Conservation (phyloP, 495 filamentous ascomycete genomes). For the Staphylotrichum tortipilum region DNA sequence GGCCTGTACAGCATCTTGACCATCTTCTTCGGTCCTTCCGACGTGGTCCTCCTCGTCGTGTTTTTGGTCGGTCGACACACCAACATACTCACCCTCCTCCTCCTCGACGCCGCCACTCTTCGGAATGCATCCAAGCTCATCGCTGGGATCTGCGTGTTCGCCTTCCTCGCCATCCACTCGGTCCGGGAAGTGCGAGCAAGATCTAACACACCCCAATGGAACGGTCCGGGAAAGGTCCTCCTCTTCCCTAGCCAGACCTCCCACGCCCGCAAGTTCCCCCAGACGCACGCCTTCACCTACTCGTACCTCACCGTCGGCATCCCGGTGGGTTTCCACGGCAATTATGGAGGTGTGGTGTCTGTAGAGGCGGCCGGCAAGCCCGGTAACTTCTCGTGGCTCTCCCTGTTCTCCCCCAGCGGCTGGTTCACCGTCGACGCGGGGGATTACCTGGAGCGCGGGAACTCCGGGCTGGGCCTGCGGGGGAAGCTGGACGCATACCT, state of each 20-base stretch:
- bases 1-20: conserved; percentile 6
- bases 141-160: neutral
- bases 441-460: conserved; percentile 51
- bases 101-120: neutral
- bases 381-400: conserved; percentile 22
- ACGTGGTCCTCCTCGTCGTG: conserved; percentile 9
- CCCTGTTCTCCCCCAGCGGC: conserved; percentile 14
- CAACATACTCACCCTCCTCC: neutral
- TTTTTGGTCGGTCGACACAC: conserved; percentile 5
- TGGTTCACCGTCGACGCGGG: conserved; percentile 52
- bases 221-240: conserved; percentile 19
- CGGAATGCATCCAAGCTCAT: neutral
- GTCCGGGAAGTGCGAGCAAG: neutral
- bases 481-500: conserved; percentile 55
- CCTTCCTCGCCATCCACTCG: conserved; percentile 8
- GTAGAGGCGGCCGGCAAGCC: conserved; percentile 27
- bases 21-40: conserved; percentile 4
- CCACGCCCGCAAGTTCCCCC: conserved; percentile 53
- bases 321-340: conserved; percentile 52
- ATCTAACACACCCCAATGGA: conserved; percentile 4
- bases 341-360: conserved; percentile 46
- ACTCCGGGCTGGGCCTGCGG: conserved; percentile 36
- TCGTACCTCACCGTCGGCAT: conserved; percentile 59
- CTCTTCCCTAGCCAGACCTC: conserved; percentile 54
- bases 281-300: conserved; percentile 56